Conservation (phyloP, 768 basidiomycete species). For the Filobasidium floriforme region DNA sequence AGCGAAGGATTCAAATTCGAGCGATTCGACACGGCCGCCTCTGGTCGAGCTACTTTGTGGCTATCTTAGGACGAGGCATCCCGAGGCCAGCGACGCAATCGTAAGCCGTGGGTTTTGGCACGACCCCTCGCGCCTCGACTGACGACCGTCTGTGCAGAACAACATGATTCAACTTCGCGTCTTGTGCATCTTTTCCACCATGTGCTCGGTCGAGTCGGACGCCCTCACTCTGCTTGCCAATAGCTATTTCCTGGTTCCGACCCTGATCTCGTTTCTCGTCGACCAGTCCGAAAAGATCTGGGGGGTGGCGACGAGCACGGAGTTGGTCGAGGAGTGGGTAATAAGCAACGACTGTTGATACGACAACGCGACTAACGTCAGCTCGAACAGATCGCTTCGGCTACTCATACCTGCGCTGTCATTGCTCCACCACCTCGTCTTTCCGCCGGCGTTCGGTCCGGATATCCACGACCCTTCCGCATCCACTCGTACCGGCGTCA, state of each 20-base stretch:
- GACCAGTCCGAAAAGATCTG: conserved; percentile 3
- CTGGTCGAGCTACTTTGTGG: neutral
- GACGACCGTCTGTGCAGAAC: neutral
- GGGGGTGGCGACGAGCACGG: neutral
- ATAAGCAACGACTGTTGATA: neutral
- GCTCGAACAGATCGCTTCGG: neutral
- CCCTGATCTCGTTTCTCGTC: neutral
- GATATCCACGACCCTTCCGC: neutral
- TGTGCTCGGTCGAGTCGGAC: conserved; percentile 1
- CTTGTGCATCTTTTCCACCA: neutral
- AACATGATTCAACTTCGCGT: neutral
- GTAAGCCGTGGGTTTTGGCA: neutral
- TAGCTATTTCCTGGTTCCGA: neutral
- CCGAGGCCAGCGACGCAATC: neutral
- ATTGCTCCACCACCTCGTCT: conserved; percentile 5
- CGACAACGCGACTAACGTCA: neutral
- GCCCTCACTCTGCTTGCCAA: neutral
- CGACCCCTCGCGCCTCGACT: neutral
- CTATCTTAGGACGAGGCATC: neutral
- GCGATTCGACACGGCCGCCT: neutral
- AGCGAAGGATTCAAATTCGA: no score
- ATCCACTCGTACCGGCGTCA: neutral
- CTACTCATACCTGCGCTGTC: neutral
- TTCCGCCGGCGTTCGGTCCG: neutral
- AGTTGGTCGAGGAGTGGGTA: neutral